Evolutionary conservation across 2,329 filamentous ascomycete species (phyloP).

Genomic region (Lasiodiplodia gonubiensis): DNA sequence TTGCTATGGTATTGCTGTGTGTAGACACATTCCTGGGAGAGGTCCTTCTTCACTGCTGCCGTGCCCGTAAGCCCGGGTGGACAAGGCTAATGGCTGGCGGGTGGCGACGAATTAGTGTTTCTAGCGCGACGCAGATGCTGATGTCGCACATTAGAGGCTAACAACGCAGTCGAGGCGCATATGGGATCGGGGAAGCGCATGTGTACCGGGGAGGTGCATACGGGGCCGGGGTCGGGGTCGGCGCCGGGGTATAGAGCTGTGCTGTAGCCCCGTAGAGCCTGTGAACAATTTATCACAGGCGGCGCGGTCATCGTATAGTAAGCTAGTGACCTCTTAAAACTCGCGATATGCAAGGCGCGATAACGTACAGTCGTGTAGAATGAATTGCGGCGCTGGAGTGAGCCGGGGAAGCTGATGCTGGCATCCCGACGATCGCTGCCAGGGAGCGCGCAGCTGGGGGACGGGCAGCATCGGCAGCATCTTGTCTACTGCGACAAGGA

Average conservation of each 20-base stretch:
- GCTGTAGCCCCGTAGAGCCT: constrained; percentile 15
- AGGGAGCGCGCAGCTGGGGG: not conserved
- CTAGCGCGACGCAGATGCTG: not conserved
- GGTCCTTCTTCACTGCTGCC: constrained; percentile 23
- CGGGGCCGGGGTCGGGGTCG: not conserved
- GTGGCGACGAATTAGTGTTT: too few species aligned
- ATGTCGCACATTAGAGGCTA: not conserved
- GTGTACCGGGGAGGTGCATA: not conserved
- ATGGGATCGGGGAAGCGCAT: too few species aligned
- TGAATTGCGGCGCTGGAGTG: constrained; percentile 1
- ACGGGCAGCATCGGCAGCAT: too few species aligned
- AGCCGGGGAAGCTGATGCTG: constrained; percentile 22
- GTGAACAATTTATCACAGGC: constrained; percentile 1
- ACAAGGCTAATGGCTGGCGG: too few species aligned
- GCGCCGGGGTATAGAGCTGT: not conserved
- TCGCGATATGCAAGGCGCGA: constrained; percentile 5
- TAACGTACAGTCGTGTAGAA: constrained; percentile 7
- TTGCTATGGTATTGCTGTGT: constrained; percentile 3
- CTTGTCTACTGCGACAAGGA: constrained; percentile 3
- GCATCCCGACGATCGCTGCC: constrained; percentile 14
- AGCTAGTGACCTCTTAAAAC: constrained; percentile 17
- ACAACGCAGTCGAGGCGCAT: not conserved
- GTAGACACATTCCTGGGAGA: constrained; percentile 16
- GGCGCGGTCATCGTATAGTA: not conserved
- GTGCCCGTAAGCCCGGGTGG: constrained; percentile 7